These are phyloP conservation scores for Nelumbo lutea DNA, from an alignment of 164 flowering plant species.

Conservation along the genomic window DNA sequence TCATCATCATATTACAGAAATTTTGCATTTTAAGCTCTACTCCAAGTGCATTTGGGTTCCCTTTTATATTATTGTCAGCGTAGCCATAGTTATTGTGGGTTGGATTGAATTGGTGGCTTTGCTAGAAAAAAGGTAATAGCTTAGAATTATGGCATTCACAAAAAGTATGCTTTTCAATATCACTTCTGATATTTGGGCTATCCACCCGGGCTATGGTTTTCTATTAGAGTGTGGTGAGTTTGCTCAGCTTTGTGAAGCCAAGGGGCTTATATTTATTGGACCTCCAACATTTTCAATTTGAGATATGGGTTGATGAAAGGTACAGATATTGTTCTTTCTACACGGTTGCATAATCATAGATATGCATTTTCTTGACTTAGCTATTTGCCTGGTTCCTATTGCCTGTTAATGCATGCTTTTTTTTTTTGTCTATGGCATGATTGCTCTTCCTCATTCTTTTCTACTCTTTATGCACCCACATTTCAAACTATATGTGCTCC, in stretches of 20 bases:
- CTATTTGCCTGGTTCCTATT: too few relatives aligned
- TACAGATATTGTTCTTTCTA: slow-evolving; percentile 9
- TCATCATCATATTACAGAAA: too few relatives aligned
- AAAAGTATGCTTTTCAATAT: slow-evolving; percentile 1
- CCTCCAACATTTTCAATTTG: slow-evolving; percentile 96
- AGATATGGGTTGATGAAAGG: slow-evolving; percentile 99
- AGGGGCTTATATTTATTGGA: slow-evolving; percentile 80
- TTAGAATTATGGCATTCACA: background rate
- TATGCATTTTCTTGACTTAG: too few relatives aligned
- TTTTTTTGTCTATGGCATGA: background rate
- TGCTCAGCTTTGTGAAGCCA: slow-evolving; percentile 88
- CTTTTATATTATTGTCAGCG: background rate
- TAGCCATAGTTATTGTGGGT: background rate
- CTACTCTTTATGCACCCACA: background rate
- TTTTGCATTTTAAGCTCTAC: too few relatives aligned
- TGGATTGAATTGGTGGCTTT: background rate
- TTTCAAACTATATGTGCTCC: too few relatives aligned
- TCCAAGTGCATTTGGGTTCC: background rate
- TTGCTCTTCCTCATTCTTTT: background rate
- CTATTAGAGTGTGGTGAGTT: slow-evolving; percentile 81
- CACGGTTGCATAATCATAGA: too few relatives aligned
- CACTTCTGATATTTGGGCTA: slow-evolving; percentile 54
- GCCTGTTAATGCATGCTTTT: background rate
- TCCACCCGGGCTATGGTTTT: slow-evolving; percentile 99
- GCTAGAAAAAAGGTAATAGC: background rate